Evolutionary conservation across 495 filamentous ascomycete genomes (phyloP).

Genomic region (Tuber calosporum): DNA sequence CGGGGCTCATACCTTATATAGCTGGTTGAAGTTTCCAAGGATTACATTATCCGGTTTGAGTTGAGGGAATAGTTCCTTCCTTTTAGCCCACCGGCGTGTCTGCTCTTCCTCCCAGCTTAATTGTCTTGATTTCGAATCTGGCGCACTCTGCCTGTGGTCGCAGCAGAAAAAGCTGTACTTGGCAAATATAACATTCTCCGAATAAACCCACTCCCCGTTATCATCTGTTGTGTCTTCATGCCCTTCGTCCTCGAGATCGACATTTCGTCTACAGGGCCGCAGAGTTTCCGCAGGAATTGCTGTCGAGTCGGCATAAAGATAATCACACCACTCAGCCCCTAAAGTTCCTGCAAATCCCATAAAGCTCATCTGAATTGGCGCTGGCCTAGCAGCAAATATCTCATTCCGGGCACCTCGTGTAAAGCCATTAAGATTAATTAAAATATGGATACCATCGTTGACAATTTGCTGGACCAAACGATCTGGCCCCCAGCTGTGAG

Average conservation of each 20-base stretch:
- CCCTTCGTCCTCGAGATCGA: slow-evolving; percentile 55
- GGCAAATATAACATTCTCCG: slow-evolving; percentile 91
- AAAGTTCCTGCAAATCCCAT: slow-evolving; percentile 98
- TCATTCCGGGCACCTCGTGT: slow-evolving; percentile 96
- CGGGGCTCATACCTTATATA: slow-evolving; percentile 77
- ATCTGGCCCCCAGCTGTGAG: slow-evolving; percentile 78
- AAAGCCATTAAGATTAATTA: slow-evolving; percentile 96
- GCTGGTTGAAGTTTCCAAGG: slow-evolving; percentile 95
- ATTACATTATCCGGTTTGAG: slow-evolving; percentile 81
- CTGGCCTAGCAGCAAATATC: slow-evolving; percentile 88
- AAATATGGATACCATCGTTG: slow-evolving; percentile 87
- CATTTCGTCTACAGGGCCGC: slow-evolving; percentile 65
- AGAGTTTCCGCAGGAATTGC: slow-evolving; percentile 78
- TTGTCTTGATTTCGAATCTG: slow-evolving; percentile 57
- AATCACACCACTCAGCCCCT: slow-evolving; percentile 98
- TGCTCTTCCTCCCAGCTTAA: slow-evolving; percentile 83
- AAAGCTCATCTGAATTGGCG: slow-evolving; percentile 98
- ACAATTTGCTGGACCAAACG: slow-evolving; percentile 82
- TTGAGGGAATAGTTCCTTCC: slow-evolving; percentile 84
- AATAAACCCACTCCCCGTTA: slow-evolving; percentile 78
- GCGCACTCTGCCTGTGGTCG: slow-evolving; percentile 89
- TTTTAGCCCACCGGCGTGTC: slow-evolving; percentile 78
- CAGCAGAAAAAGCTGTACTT: slow-evolving; percentile 98
- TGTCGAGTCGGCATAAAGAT: slow-evolving; percentile 81
- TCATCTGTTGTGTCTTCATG: slow-evolving; percentile 44